These are phyloP conservation scores for Aquilaria malaccensis DNA, from an alignment of 345 rosid genomes.

Conservation along the genomic window DNA sequence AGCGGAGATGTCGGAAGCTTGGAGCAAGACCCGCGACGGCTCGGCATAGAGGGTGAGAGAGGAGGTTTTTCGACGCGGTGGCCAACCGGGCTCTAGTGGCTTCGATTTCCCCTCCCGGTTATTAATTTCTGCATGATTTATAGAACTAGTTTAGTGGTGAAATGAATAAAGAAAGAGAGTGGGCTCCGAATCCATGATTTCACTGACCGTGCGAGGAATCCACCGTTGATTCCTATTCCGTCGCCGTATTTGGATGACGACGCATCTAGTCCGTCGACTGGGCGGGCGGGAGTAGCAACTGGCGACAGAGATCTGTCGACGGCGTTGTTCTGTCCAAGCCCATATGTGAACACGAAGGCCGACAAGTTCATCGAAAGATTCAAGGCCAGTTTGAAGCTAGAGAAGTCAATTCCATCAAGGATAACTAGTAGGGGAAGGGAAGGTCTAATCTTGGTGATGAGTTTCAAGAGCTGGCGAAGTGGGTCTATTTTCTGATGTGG, in stretches of 20 bases:
- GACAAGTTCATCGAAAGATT: conserved; percentile 78
- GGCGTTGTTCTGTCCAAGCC: conserved; percentile 63
- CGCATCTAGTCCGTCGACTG: conserved; percentile 13
- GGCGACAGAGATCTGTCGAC: conserved; percentile 4
- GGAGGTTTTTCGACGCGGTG: no score
- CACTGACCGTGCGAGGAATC: conserved; percentile 33
- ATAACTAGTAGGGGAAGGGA: conserved; percentile 13
- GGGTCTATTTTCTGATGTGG: no score
- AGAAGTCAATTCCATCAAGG: conserved; percentile 57
- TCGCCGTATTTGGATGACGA: conserved; percentile 47
- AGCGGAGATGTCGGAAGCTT: no score
- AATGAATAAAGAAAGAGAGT: not conserved
- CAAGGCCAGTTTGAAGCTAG: conserved; percentile 67
- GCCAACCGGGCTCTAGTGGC: no score
- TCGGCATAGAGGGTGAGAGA: no score
- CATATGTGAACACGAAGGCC: conserved; percentile 90
- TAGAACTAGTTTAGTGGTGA: not conserved
- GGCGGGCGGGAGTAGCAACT: conserved; percentile 15
- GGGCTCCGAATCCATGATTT: conserved; percentile 8
- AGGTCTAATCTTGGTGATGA: conserved; percentile 56
- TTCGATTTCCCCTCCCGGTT: no score
- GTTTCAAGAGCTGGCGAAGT: no score
- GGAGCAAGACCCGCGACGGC: no score
- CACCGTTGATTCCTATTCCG: conserved; percentile 53
- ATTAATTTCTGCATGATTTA: no score